A percentile compares a stretch with the other conserved stretches of the same genome.
These are phyloP conservation scores for Epichloe amarillans DNA, from an alignment of 2,329 filamentous ascomycete species.

Conservation along the genomic window DNA sequence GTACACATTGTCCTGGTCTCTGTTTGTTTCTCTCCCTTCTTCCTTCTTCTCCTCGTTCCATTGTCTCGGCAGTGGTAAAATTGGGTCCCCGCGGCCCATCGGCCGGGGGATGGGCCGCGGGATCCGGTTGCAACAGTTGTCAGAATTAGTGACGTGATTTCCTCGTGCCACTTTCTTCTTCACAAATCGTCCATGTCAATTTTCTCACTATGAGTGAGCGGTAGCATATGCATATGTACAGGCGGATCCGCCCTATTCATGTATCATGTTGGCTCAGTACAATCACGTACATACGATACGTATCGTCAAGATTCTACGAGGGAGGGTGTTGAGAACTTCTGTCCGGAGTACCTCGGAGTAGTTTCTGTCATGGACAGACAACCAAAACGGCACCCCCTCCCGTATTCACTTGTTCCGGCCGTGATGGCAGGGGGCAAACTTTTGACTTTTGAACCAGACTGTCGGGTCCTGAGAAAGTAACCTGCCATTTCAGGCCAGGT, in stretches of 20 bases:
- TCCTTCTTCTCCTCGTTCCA: not conserved
- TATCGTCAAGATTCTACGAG: not conserved
- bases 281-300: not conserved
- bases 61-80: not conserved
- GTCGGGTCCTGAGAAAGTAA: conserved; percentile 5
- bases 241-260: not conserved
- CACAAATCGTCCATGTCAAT: no score
- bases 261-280: not conserved
- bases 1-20: no score
- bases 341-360: not conserved
- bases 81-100: not conserved
- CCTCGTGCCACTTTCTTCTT: not conserved
- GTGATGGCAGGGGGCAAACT: not conserved
- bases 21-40: no score
- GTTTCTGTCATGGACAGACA: not conserved
- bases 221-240: not conserved
- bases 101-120: not conserved
- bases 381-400: not conserved
- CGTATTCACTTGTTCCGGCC: not conserved
- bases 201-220: not conserved
- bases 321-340: not conserved
- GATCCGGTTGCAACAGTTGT: not conserved
- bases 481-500: conserved; percentile 3
- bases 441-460: conserved; percentile 5
- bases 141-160: not conserved